Conservation (phyloP, 1,284 basidiomycete genomes). For the Leccinum solheimii region DNA sequence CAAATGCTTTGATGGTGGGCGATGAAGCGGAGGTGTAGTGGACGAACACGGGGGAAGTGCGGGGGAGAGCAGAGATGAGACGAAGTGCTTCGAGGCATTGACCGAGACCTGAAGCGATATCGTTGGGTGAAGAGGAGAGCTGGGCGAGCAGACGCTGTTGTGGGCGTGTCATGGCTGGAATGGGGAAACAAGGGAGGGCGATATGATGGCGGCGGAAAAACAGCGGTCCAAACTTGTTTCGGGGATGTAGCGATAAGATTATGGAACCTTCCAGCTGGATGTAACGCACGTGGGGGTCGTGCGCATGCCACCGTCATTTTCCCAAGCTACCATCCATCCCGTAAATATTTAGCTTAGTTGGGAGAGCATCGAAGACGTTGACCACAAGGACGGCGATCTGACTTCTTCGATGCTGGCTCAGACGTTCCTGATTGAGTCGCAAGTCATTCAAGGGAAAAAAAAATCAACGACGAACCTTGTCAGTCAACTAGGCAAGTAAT, state of each 20-base stretch:
- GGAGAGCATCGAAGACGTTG: neutral
- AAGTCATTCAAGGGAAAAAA: neutral
- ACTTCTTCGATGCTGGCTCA: neutral
- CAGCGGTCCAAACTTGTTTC: neutral
- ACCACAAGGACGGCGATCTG: neutral
- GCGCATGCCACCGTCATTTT: neutral
- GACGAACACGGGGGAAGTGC: conserved; percentile 31
- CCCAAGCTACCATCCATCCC: neutral
- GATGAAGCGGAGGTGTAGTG: conserved; percentile 22
- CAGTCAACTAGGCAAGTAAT: neutral
- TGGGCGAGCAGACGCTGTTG: conserved; percentile 34
- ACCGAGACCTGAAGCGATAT: conserved; percentile 32
- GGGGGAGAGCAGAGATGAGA: conserved; percentile 31
- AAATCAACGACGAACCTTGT: neutral
- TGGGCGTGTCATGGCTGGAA: conserved; percentile 22
- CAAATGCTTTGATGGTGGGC: conserved; percentile 30
- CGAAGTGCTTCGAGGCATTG: conserved; percentile 35
- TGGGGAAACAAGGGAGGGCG: neutral
- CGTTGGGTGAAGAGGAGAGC: conserved; percentile 34
- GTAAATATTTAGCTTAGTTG: neutral
- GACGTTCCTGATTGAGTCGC: neutral
- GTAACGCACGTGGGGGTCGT: neutral
- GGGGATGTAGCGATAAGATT: neutral
- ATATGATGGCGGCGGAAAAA: neutral
- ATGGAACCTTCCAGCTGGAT: neutral